Evolutionary conservation across 345 rosid genomes (phyloP), one percentile per base, ranked within the genome.

Genomic region (Populus davidiana): DNA sequence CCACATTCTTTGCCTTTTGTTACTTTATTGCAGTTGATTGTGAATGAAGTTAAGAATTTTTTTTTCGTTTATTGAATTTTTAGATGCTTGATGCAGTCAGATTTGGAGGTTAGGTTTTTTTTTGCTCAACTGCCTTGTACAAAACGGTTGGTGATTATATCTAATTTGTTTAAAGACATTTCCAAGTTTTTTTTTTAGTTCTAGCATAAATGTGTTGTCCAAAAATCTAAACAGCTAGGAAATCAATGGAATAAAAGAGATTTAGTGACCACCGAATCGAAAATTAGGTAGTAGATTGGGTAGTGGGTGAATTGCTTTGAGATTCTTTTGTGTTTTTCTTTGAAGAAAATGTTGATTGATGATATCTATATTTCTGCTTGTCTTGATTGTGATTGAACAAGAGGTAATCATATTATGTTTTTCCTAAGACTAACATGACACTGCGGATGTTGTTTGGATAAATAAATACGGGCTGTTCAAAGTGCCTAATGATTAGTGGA

Each of bases 21-120:
- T 64, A 23, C 47, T 21, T 67, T 67, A 36, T 36, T 67, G 17
- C 21, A 18, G 70, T 79, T 77, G 81, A 83, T 83, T 77, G 84
- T 31, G 41, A 49, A 67, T 16, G 64, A 85, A 78, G 88, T 73
- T 81, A 75, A 47, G 75, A 33, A 81, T 83, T 76, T 78, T 62
- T 10, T 25, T 2, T 69, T 72, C 71, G 50, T 52, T 23, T 69
- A 8, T 6, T 39, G 36, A 67, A 41, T 72, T 65, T 18, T 72
- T 54, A 54, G 43, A 39, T 74, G 61, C 56, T 81, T 78, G 81
- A 83, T 76, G 79, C 33, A 76, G 39, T 65, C 77, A 62, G 50
- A 25, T 71, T 63, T 61, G 18, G 25, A 31, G 47, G 23, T 67
- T 61, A 70, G 73, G 27, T 18, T 8, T 52, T 38, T 41, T 14